These are phyloP conservation scores for Groenewaldozyma salmanticensis DNA, from an alignment of 805 yeast genomes.

Conservation along the genomic window DNA sequence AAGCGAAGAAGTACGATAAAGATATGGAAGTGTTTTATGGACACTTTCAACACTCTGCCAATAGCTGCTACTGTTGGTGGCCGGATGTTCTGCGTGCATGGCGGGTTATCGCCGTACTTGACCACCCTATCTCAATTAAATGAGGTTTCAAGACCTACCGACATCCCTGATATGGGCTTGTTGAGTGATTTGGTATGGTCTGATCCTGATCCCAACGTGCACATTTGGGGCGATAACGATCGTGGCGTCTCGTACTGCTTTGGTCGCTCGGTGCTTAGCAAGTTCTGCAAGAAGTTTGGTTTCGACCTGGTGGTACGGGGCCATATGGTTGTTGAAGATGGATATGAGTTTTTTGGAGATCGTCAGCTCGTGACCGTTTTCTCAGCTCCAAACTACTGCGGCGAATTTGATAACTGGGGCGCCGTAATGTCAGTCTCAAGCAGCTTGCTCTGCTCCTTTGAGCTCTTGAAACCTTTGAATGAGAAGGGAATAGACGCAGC, in stretches of 20 bases:
- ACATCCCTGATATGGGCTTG: constrained; percentile 67
- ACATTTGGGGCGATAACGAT: constrained; percentile 76
- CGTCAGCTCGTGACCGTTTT: constrained; percentile 60
- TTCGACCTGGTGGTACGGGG: constrained; percentile 72
- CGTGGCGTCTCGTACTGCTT: constrained; percentile 70
- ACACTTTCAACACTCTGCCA: constrained; percentile 86
- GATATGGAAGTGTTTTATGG: constrained; percentile 83
- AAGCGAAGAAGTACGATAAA: constrained; percentile 81
- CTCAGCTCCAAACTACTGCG: constrained; percentile 62
- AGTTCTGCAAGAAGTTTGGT: constrained; percentile 56
- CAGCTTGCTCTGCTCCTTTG: constrained; percentile 81
- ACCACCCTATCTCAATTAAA: constrained; percentile 63
- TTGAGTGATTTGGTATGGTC: constrained; percentile 68
- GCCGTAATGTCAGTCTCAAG: constrained; percentile 94
- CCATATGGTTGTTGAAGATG: constrained; percentile 75
- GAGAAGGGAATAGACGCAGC: constrained; percentile 1
- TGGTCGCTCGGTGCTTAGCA: constrained; percentile 61
- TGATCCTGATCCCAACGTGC: constrained; percentile 64
- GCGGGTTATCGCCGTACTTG: constrained; percentile 64
- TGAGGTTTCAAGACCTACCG: constrained; percentile 63
- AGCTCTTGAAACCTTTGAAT: constrained; percentile 64
- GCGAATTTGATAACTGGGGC: constrained; percentile 82
- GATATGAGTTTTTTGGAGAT: constrained; percentile 60
- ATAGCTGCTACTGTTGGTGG: constrained; percentile 89
- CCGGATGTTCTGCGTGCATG: constrained; percentile 80